Conservation (phyloP, 2,329 filamentous ascomycete species). For the Cryphonectria carpinicola region DNA sequence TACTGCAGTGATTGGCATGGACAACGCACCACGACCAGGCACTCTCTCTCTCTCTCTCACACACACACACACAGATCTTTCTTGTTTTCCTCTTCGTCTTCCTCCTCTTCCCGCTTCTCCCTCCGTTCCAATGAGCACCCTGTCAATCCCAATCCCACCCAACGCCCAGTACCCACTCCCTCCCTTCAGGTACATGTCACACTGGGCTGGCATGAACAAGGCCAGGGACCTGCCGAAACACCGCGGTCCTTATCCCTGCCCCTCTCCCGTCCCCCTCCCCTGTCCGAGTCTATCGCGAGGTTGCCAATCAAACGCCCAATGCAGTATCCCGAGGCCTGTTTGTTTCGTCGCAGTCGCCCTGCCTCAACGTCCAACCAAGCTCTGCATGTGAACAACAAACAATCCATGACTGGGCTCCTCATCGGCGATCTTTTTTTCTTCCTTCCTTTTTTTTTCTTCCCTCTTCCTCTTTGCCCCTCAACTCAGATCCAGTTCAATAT, state of each 20-base stretch:
- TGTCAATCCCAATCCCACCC: not conserved
- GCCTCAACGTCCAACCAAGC: constrained; percentile 1
- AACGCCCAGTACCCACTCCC: constrained; percentile 5
- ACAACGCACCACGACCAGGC: not conserved
- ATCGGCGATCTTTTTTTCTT: not conserved
- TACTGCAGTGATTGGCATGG: constrained; percentile 2
- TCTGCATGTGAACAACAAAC: not conserved
- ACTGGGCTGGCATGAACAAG: constrained; percentile 14
- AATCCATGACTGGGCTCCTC: not conserved
- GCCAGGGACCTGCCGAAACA: constrained; percentile 7
- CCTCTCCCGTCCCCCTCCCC: constrained; percentile 15
- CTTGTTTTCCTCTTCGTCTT: not conserved
- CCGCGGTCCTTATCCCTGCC: constrained; percentile 7
- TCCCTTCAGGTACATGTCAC: constrained; percentile 9
- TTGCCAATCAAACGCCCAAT: constrained; percentile 23
- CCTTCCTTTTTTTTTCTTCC: too few relatives aligned
- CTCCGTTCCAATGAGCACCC: constrained; percentile 5
- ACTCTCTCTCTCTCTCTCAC: too few relatives aligned
- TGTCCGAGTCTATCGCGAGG: not conserved
- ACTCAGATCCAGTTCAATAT: not conserved
- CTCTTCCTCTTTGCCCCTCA: too few relatives aligned
- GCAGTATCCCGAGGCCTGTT: constrained; percentile 22
- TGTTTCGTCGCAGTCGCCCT: not conserved
- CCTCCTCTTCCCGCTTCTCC: too few relatives aligned
- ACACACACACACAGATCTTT: too few relatives aligned